A percentile compares a stretch with the other conserved stretches of the same genome.
These are phyloP conservation scores for Chlorella sp. DNA, from an alignment of 139 green algal species.

Conservation along the genomic window DNA sequence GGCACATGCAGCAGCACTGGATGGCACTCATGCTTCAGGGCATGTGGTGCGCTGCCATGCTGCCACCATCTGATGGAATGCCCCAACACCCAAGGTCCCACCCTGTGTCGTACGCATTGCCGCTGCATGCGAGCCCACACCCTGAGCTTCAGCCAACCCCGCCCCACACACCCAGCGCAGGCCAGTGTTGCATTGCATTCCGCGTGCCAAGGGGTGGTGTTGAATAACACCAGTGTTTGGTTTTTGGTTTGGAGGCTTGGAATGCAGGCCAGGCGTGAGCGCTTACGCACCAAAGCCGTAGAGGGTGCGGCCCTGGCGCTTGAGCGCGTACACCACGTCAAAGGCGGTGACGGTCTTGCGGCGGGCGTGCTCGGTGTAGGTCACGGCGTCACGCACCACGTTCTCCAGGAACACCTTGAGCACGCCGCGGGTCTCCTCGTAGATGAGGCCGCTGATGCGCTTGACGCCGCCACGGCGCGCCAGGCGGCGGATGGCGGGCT, in stretches of 20 bases:
- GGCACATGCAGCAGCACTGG: no score
- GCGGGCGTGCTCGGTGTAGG: slow-evolving; percentile 97
- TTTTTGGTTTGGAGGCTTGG: neutral
- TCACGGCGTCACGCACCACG: slow-evolving; percentile 94
- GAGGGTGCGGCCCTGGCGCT: slow-evolving; percentile 95
- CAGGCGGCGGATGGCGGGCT: slow-evolving; percentile 85
- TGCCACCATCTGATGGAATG: no score
- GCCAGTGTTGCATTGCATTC: neutral
- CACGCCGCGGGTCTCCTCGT: slow-evolving; percentile 89
- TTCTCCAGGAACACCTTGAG: slow-evolving; percentile 95
- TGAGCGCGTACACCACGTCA: slow-evolving; percentile 96
- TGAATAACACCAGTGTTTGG: slow-evolving; percentile 14
- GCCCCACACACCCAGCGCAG: neutral
- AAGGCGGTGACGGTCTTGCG: slow-evolving; percentile 98
- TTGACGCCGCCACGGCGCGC: slow-evolving; percentile 87
- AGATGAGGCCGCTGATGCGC: slow-evolving; percentile 89
- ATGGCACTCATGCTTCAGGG: neutral
- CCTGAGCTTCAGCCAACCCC: no score
- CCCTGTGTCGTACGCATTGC: neutral
- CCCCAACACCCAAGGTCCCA: no score
- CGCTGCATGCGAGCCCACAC: neutral
- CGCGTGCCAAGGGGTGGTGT: neutral
- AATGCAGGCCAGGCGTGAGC: neutral
- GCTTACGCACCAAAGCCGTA: slow-evolving; percentile 92
- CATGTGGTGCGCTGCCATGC: neutral